Evolutionary conservation across 148 eudicot species (phyloP), one percentile per base, ranked within the genome.

Genomic region (Cornus kousa): DNA sequence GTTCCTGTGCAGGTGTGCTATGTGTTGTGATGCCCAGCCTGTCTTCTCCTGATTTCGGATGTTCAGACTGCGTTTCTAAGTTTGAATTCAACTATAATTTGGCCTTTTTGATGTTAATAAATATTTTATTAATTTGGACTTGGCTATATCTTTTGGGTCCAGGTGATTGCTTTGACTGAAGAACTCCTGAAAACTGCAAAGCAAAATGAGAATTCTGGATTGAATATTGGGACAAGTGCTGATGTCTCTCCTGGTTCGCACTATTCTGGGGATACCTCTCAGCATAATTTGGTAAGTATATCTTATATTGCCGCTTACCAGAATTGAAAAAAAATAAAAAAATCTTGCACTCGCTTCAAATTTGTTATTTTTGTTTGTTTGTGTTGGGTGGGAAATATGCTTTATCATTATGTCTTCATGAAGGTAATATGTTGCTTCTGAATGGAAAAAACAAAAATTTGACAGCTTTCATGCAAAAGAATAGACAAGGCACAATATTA

Each of bases 141-240:
- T 68, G 53, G 31, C 82, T 68, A 23, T 76, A 67, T 77, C n/a
- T 82, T 64, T 77, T 5, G 22, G 23, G 75, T 81, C 79, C 91
- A 97, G 99, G 98, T 97, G 80, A 97, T 97, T 82, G 88, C 87
- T 70, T 81, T 97, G 86, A 97, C 99, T 17, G 93, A 97, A 88
- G 99, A 97, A 84, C 86, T 97, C 77, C 87, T 97, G 84, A 91
- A 80, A 76, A 92, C 99, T 77, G 94, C 99, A 70, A 92, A 83
- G 82, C 93, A 92, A 85, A 90, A 79, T 85, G 98, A 87, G 74
- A 83, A 75, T 85, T 81, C 93, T 40, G 89, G 81, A 80, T 82
- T 82, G 35, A 84, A 60, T 77, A 78, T 80, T 37, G 87, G 86
- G 71, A 72, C 86, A 53, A 81, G 84, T 80, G 82, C 86, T 74